Evolutionary conservation across 2,329 filamentous ascomycete genomes (phyloP).

Genomic region (Ceratocystis papillata): DNA sequence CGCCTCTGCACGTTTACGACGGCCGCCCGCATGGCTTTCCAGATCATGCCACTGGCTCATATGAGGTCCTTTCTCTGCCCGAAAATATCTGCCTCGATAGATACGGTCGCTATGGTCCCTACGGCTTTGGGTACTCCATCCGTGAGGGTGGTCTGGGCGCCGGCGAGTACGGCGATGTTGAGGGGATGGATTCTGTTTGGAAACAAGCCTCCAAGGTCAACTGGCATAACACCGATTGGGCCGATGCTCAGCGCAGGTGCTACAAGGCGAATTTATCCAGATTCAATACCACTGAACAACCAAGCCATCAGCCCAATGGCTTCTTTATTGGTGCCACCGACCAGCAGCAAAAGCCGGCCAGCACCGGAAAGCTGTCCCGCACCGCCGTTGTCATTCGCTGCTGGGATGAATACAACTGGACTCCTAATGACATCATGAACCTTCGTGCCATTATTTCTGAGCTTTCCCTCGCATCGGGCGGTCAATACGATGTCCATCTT

Average conservation of each 20-base stretch:
- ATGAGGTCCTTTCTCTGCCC: conserved; percentile 64
- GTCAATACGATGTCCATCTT: conserved; percentile 77
- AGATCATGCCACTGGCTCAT: conserved; percentile 74
- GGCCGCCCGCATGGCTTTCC: conserved; percentile 79
- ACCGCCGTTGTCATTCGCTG: conserved; percentile 73
- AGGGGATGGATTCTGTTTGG: conserved; percentile 75
- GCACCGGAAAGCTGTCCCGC: conserved; percentile 35
- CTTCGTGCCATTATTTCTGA: conserved; percentile 77
- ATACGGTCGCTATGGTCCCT: conserved; percentile 77
- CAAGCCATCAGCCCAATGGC: conserved; percentile 35
- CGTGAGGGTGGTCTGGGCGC: conserved; percentile 70
- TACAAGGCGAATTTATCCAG: conserved; percentile 62
- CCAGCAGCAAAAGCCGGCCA: conserved; percentile 25
- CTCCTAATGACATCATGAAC: conserved; percentile 69
- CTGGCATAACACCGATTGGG: conserved; percentile 68
- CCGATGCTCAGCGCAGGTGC: conserved; percentile 63
- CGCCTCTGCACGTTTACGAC: conserved; percentile 59
- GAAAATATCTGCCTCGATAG: conserved; percentile 89
- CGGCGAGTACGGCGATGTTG: conserved; percentile 73
- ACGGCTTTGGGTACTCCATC: conserved; percentile 76
- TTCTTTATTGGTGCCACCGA: conserved; percentile 41
- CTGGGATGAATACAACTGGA: conserved; percentile 71
- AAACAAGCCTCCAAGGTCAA: conserved; percentile 59
- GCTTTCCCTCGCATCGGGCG: conserved; percentile 66
- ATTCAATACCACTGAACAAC: conserved; percentile 35